Evolutionary conservation across 192 early-diverging fungal species (phyloP).

Genomic region (Chytriomyces confervae): DNA sequence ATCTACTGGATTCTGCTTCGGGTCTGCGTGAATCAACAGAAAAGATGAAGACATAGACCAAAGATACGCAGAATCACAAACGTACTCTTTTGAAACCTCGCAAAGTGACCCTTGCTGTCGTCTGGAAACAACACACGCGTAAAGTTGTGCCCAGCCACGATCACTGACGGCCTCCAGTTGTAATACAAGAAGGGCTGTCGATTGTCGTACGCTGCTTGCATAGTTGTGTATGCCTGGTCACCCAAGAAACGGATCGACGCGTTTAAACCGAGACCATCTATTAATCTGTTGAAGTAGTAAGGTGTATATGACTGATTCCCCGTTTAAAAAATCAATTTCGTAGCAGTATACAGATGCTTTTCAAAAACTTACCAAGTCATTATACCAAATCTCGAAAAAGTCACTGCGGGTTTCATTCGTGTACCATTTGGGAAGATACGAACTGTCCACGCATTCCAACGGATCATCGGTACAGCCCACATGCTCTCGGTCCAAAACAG

Average conservation of each 20-base stretch:
- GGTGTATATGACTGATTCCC: not conserved
- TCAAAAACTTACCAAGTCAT: not conserved
- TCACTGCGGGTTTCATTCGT: not conserved
- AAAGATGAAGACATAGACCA: not conserved
- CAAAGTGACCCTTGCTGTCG: not conserved
- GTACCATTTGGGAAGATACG: constrained; percentile 5
- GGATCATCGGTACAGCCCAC: too few species aligned
- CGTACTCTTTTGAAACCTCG: constrained; percentile 1
- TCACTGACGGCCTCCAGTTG: not conserved
- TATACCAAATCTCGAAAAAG: constrained; percentile 8
- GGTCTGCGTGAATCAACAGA: not conserved
- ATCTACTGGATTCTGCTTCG: not conserved
- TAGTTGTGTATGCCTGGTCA: not conserved
- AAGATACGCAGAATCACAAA: not conserved
- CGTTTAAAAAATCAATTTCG: not conserved
- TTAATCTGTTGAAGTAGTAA: not conserved
- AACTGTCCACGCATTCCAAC: not conserved
- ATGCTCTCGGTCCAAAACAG: not conserved
- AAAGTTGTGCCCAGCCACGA: not conserved
- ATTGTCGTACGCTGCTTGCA: not conserved
- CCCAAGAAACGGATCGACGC: not conserved
- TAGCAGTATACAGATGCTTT: too few species aligned
- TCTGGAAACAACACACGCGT: constrained; percentile 12
- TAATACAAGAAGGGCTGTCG: constrained; percentile 1
- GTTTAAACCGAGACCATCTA: not conserved